Percentiles rank a stretch among this genome's conserved stretches.
phyloP scores from a whole-genome alignment of 2,329 filamentous ascomycete genomes.

The Colletotrichum sojae region DNA sequence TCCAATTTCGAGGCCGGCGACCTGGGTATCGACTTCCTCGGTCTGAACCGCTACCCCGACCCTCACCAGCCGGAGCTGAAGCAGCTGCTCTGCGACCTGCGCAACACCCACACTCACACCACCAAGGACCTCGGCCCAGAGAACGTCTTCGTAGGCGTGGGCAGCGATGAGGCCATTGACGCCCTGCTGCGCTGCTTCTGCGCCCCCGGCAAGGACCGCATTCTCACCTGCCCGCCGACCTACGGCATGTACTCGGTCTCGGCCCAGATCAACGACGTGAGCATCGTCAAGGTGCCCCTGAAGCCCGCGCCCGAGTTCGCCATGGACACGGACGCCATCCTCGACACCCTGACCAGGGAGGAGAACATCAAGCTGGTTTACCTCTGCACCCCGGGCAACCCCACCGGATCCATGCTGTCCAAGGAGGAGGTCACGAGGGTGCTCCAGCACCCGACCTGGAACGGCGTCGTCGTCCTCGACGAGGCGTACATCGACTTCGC shows the following conservation, averaged over 20 bases:
- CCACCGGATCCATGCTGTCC: conserved; percentile 83
- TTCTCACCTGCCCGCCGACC: conserved; percentile 94
- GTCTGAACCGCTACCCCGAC: conserved; percentile 95
- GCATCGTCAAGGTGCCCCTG: conserved; percentile 88
- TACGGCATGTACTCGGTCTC: conserved; percentile 99
- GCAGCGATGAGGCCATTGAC: conserved; percentile 97
- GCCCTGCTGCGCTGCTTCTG: conserved; percentile 95
- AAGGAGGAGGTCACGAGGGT: conserved; percentile 82
- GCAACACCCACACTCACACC: conserved; percentile 89
- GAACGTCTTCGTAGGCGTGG: conserved; percentile 94
- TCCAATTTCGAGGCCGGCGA: conserved; percentile 63
- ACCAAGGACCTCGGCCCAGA: conserved; percentile 79
- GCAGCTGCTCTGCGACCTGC: conserved; percentile 85
- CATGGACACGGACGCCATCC: conserved; percentile 80
- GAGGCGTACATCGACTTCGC: conserved; percentile 98
- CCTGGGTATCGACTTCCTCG: conserved; percentile 80
- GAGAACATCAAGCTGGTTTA: conserved; percentile 88
- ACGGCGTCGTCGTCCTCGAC: conserved; percentile 92
- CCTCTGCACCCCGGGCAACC: conserved; percentile 95
- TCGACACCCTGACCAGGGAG: conserved; percentile 70
- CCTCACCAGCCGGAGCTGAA: conserved; percentile 93
- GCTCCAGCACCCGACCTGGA: conserved; percentile 92
- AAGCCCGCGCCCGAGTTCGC: conserved; percentile 79
- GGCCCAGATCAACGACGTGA: conserved; percentile 93
- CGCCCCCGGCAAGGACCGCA: conserved; percentile 86